Conservation (phyloP, 805 yeast genomes). For the Cyberlindnera meyerae region DNA sequence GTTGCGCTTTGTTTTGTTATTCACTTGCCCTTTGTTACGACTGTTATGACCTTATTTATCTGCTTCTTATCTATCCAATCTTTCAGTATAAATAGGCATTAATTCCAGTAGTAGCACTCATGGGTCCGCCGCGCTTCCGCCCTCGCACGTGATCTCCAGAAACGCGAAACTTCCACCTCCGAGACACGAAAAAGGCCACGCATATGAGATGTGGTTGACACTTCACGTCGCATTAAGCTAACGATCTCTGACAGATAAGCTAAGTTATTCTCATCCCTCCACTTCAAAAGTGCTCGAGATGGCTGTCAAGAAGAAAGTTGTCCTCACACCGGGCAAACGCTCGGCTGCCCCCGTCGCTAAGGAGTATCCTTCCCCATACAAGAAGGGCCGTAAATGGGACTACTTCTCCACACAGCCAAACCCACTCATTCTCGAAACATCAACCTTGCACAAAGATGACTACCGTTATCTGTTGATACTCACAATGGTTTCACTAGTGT, state of each 20-base stretch:
- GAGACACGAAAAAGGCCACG: conserved; percentile 6
- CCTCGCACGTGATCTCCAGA: no score
- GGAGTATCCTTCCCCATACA: conserved; percentile 26
- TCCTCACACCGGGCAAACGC: conserved; percentile 1
- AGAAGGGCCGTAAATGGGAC: conserved; percentile 30
- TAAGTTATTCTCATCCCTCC: no score
- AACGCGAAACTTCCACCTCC: no score
- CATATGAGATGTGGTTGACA: neutral
- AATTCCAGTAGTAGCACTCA: no score
- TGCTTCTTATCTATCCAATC: no score
- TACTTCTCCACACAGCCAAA: conserved; percentile 27
- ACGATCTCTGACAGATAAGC: no score
- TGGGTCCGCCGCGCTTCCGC: neutral
- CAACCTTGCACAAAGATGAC: conserved; percentile 7
- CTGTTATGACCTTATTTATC: no score
- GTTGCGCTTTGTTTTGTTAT: neutral
- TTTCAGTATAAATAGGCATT: no score
- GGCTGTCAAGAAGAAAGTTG: conserved; percentile 11
- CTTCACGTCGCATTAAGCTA: neutral
- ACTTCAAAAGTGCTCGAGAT: conserved; percentile 1
- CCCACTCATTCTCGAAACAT: conserved; percentile 14
- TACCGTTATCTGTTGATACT: conserved; percentile 13
- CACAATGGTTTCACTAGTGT: conserved; percentile 17
- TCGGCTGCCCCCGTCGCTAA: neutral
- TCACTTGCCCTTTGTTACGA: neutral